Evolutionary conservation across 2,329 filamentous ascomycete genomes (phyloP).

Genomic region (Pochonia chlamydosporia): DNA sequence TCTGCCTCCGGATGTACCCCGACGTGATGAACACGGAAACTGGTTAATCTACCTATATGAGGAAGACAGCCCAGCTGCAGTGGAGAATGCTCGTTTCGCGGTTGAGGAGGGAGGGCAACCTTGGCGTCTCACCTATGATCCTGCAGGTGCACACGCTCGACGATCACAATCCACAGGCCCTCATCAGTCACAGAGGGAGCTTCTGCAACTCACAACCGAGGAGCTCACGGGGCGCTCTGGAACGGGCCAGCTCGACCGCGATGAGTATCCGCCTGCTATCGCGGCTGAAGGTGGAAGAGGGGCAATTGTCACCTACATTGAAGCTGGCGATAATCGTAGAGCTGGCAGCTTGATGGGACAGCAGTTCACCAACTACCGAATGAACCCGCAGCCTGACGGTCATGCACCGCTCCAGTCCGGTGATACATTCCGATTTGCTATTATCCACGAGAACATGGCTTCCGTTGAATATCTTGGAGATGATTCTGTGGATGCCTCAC

Average conservation of each 20-base stretch:
- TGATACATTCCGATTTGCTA: neutral
- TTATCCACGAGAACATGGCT: neutral
- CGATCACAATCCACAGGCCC: neutral
- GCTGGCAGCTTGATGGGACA: neutral
- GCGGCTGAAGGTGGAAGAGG: neutral
- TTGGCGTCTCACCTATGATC: neutral
- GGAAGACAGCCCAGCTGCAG: neutral
- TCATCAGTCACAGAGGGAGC: neutral
- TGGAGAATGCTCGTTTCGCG: constrained; percentile 2
- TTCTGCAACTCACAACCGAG: neutral
- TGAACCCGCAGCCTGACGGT: neutral
- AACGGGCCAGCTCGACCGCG: neutral
- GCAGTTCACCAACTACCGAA: neutral
- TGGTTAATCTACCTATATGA: constrained; percentile 2
- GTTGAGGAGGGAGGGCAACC: neutral
- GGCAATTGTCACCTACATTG: neutral
- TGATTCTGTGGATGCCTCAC: no score
- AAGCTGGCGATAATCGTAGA: neutral
- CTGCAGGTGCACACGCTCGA: neutral
- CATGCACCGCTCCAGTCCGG: neutral
- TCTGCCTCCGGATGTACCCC: neutral
- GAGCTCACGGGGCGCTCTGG: neutral
- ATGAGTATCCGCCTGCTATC: neutral
- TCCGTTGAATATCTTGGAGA: neutral
- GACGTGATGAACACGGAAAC: constrained; percentile 1